Conservation (phyloP, 345 rosid species). For the Viola odorata region DNA sequence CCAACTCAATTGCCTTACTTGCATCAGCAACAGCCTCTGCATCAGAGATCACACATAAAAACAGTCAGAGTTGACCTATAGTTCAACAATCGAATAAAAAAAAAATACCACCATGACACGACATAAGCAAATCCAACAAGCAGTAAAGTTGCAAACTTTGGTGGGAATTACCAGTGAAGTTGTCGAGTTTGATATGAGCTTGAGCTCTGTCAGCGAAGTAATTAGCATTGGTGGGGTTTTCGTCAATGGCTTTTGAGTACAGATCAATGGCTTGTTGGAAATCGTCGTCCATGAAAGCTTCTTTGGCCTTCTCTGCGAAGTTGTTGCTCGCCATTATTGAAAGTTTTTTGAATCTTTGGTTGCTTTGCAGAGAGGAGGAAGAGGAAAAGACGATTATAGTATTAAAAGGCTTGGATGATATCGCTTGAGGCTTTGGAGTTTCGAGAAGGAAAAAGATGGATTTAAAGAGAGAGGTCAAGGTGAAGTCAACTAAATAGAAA, state of each 20-base stretch:
- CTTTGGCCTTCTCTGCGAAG: conserved; percentile 47
- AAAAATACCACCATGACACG: too few species aligned
- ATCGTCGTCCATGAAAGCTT: conserved; percentile 85
- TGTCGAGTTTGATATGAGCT: conserved; percentile 69
- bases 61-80: neutral
- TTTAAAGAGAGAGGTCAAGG: too few species aligned
- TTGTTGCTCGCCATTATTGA: neutral
- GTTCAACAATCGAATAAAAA: too few species aligned
- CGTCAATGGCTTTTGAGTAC: conserved; percentile 64
- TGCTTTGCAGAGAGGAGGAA: neutral
- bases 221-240: conserved; percentile 59
- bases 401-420: too few species aligned
- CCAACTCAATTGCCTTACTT: conserved; percentile 67
- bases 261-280: conserved; percentile 75
- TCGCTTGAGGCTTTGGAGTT: too few species aligned
- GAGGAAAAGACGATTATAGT: neutral
- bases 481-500: too few species aligned
- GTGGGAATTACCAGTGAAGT: conserved; percentile 49
- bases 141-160: too few species aligned
- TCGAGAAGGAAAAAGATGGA: too few species aligned
- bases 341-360: neutral
- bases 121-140: too few species aligned
- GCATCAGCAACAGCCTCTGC: conserved; percentile 91
- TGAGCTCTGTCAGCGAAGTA: conserved; percentile 89
- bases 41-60: neutral